Evolutionary conservation across 306 rosid species (phyloP).

Genomic region (Malus sylvestris): DNA sequence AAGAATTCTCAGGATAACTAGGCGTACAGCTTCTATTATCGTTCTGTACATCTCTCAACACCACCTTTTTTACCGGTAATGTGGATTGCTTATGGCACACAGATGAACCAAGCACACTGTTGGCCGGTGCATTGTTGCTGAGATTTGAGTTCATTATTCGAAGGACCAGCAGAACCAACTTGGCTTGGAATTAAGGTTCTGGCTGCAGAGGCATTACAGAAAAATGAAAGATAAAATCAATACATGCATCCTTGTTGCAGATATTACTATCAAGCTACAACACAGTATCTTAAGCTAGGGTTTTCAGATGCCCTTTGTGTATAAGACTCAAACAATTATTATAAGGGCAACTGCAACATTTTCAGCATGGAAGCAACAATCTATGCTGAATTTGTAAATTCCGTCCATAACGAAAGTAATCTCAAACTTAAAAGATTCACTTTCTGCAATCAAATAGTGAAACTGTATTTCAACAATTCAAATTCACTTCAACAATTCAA

Average conservation of each 20-base stretch:
- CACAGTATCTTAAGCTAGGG: background rate
- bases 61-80: slow-evolving; percentile 24
- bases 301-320: too few species aligned
- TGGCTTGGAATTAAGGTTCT: background rate
- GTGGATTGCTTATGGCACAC: slow-evolving; percentile 23
- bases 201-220: background rate
- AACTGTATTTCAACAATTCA: background rate
- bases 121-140: background rate
- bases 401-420: background rate
- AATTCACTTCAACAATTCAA: background rate
- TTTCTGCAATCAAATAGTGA: background rate
- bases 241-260: background rate
- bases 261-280: background rate
- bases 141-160: slow-evolving; percentile 20
- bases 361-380: background rate
- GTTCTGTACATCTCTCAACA: slow-evolving; percentile 36
- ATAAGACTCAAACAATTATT: too few species aligned
- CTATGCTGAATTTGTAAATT: background rate
- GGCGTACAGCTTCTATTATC: slow-evolving; percentile 14
- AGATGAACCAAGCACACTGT: slow-evolving; percentile 17
- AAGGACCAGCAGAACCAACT: background rate
- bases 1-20: slow-evolving; percentile 12
- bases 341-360: background rate
- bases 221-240: background rate
- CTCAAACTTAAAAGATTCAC: background rate